Base-by-base conservation (phyloP, 768 basidiomycete genomes). In the Sarcodon sp. region DNA sequence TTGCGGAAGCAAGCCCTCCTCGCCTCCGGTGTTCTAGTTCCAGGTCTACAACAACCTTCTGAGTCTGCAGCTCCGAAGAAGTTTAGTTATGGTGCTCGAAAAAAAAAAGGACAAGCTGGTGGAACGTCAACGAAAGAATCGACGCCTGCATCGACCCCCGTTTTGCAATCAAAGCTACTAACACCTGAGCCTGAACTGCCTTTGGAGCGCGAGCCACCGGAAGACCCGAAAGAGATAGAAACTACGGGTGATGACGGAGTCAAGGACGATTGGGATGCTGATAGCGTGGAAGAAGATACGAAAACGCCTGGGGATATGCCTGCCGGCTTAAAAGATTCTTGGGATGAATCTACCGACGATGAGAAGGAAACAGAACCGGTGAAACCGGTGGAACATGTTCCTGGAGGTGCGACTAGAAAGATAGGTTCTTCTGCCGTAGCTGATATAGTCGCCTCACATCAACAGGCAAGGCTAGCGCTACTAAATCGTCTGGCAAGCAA, bases 1-100 rank as follows among this genome's bases (percentile, higher is more conserved):
- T 78, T 89, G 32, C 82, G 92, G 48, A 87, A 81, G 60, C 79
- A 94, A 60, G 93, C 94, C 2, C 75, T 98, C 46, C 71, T 98
- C 45, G 84, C 87, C 15, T 85, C 87, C 34, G 92, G 91, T 45
- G 85, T 86, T 44, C 81, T 83, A 55, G 85, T 99, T 51, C 92
- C 93, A 57, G 96, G 89, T 51, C 69, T 98, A 15, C 83, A 89
- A 47, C 77, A 84, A 53, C 52, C 66, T 32, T 60, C 73, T 16
- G 61, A 67, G 56, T 66, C 59, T 11, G 67, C 66, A 18, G 60
- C 68, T 12, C 64, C 75, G 35, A 91, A 83, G 66, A 90, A 85
- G 62, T 80, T 87, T 21, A 76, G 81, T 5, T 96, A 93, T 61
- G 80, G 83, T 43, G 83, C 74, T 56, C 80, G 81, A 58, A 93